These are phyloP conservation scores for Alopecurus myosuroides DNA, from an alignment of 176 grass and related monocot genomes.

Conservation along the genomic window DNA sequence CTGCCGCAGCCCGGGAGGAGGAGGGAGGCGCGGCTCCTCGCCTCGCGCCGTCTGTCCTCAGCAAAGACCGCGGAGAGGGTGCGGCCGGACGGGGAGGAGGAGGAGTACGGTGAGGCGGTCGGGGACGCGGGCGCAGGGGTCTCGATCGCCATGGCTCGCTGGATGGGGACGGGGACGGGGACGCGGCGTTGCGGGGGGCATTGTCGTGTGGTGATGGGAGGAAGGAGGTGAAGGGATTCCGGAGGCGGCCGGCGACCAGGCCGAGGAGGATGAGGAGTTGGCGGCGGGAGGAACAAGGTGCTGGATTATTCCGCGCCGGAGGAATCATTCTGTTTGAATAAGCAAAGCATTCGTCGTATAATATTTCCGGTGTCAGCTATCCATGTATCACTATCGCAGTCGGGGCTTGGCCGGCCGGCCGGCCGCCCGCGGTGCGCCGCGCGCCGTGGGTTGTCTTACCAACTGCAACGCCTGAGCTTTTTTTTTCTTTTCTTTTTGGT, in stretches of 20 bases:
- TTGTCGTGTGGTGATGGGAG: neutral
- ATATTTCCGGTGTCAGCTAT: neutral
- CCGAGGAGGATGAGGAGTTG: neutral
- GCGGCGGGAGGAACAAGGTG: neutral
- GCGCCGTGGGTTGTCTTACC: neutral
- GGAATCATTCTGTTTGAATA: neutral
- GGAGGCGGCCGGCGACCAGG: neutral
- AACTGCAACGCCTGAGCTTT: neutral
- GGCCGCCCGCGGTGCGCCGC: neutral
- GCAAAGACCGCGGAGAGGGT: constrained; percentile 30
- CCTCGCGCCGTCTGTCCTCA: constrained; percentile 13
- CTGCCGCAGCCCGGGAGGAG: neutral
- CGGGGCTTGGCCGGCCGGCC: neutral
- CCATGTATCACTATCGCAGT: neutral
- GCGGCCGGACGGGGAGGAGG: neutral
- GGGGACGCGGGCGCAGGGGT: neutral
- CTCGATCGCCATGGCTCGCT: neutral
- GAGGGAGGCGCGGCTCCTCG: neutral
- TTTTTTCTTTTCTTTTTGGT: neutral
- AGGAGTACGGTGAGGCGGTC: neutral
- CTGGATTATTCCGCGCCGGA: neutral
- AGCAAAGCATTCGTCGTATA: neutral
- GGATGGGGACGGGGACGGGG: neutral
- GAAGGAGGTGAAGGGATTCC: neutral
- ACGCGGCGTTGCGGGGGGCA: neutral